Evolutionary conservation across 768 basidiomycete species (phyloP).

Genomic region (Lactarius pseudohatsudake): DNA sequence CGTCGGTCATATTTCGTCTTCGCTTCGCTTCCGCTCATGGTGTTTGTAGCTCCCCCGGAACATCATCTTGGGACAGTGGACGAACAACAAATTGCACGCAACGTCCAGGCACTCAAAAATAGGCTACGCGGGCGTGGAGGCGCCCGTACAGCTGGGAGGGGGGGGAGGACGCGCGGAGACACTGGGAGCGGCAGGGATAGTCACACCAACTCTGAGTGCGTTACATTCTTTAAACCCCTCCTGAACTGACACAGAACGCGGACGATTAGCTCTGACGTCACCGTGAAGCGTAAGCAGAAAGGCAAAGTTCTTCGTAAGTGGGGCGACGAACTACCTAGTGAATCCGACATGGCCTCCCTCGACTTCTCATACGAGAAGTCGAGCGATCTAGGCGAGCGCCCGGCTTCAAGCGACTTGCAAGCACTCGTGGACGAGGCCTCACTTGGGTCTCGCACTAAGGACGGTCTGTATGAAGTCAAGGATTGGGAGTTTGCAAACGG

Average conservation of each 20-base stretch:
- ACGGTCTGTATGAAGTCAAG: conserved; percentile 72
- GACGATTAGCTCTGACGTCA: conserved; percentile 54
- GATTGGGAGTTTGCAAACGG: conserved; percentile 78
- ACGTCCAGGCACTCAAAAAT: conserved; percentile 87
- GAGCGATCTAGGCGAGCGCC: conserved; percentile 37
- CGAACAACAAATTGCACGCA: conserved; percentile 89
- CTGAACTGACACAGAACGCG: conserved; percentile 4
- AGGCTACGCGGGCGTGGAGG: conserved; percentile 76
- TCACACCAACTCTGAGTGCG: conserved; percentile 70
- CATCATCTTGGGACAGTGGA: conserved; percentile 58
- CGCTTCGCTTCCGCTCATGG: conserved; percentile 6
- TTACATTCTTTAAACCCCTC: conserved; percentile 8
- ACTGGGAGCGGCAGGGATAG: conserved; percentile 60
- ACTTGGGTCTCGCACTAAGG: conserved; percentile 69
- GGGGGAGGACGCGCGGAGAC: conserved; percentile 47
- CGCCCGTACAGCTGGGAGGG: conserved; percentile 47
- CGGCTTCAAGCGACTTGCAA: conserved; percentile 48
- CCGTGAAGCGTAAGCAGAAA: conserved; percentile 52
- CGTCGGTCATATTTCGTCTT: conserved; percentile 41
- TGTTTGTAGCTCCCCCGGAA: conserved; percentile 45
- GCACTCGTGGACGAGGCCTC: conserved; percentile 69
- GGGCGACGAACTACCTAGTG: conserved; percentile 79
- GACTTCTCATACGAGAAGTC: conserved; percentile 76
- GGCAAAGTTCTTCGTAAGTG: conserved; percentile 82
- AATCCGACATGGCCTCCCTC: conserved; percentile 88